These are phyloP conservation scores for Pseudofabraea citricarpa DNA, from an alignment of 2,329 filamentous ascomycete species.

Conservation along the genomic window DNA sequence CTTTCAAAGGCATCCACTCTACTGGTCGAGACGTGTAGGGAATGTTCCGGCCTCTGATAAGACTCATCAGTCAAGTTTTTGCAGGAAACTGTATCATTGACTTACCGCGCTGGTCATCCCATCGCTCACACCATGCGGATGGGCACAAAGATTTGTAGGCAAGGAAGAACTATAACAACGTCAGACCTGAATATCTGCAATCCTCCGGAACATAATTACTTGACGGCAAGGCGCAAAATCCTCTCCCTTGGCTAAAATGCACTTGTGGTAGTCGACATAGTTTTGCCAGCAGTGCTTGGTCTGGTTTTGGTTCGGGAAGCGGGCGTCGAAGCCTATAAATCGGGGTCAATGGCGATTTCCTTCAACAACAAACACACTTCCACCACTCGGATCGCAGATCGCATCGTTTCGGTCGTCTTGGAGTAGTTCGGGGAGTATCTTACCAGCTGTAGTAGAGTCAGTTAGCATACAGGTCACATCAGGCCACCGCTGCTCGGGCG, in stretches of 20 bases:
- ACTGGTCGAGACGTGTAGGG: slow-evolving; percentile 57
- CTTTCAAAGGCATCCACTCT: slow-evolving; percentile 14
- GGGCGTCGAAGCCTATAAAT: slow-evolving; percentile 85
- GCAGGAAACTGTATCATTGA: no score
- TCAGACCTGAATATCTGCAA: slow-evolving; percentile 38
- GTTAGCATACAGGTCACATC: background rate
- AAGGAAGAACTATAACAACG: slow-evolving; percentile 72
- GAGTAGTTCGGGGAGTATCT: background rate
- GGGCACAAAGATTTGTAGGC: slow-evolving; percentile 98
- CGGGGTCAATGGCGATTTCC: slow-evolving; percentile 18
- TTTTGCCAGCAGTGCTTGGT: slow-evolving; percentile 99
- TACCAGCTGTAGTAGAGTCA: background rate
- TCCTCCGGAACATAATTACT: slow-evolving; percentile 49
- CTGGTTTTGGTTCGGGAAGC: slow-evolving; percentile 98
- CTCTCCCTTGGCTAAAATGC: slow-evolving; percentile 96
- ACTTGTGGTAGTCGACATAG: slow-evolving; percentile 99
- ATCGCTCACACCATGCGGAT: slow-evolving; percentile 86
- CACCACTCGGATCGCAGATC: background rate
- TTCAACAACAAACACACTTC: no score
- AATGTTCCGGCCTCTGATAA: slow-evolving; percentile 62
- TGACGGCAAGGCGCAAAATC: slow-evolving; percentile 96
- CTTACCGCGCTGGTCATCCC: slow-evolving; percentile 96
- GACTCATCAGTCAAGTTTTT: slow-evolving; percentile 15
- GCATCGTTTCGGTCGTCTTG: slow-evolving; percentile 22
- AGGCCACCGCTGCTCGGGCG: slow-evolving; percentile 6